Conservation (phyloP, 2,329 filamentous ascomycete genomes). For the Penicillium hesseltinei region DNA sequence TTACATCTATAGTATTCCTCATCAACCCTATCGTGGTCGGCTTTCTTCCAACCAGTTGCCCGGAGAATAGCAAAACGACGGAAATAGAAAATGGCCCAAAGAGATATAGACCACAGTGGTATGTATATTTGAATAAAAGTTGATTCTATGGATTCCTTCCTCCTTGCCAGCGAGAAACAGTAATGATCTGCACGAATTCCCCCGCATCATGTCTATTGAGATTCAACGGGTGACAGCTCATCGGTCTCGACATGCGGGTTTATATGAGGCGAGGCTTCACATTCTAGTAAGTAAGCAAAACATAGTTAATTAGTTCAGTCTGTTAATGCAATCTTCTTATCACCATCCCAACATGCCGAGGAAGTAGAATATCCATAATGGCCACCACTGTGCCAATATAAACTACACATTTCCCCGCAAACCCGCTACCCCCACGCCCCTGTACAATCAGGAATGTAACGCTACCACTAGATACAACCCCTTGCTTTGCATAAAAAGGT, state of each 20-base stretch:
- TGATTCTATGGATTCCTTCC: neutral
- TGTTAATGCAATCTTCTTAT: too few species aligned
- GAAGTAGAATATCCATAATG: too few species aligned
- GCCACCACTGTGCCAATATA: too few species aligned
- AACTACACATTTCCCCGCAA: neutral
- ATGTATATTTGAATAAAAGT: neutral
- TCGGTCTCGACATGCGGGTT: too few species aligned
- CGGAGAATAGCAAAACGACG: neutral
- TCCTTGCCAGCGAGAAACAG: neutral
- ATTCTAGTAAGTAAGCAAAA: too few species aligned
- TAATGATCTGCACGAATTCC: too few species aligned
- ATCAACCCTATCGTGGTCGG: neutral
- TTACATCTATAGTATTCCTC: neutral
- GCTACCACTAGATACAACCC: conserved; percentile 3
- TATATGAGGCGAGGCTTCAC: too few species aligned
- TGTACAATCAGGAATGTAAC: conserved; percentile 17
- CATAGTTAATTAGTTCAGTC: too few species aligned
- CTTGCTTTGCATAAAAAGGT: neutral
- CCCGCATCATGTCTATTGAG: too few species aligned
- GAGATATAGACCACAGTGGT: neutral
- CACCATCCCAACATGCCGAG: too few species aligned
- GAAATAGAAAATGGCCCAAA: neutral
- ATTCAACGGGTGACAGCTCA: too few species aligned
- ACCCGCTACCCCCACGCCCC: neutral
- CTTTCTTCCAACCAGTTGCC: neutral